Conservation (phyloP, 352 stramenopile genomes). For the Globisporangium alternatum region DNA sequence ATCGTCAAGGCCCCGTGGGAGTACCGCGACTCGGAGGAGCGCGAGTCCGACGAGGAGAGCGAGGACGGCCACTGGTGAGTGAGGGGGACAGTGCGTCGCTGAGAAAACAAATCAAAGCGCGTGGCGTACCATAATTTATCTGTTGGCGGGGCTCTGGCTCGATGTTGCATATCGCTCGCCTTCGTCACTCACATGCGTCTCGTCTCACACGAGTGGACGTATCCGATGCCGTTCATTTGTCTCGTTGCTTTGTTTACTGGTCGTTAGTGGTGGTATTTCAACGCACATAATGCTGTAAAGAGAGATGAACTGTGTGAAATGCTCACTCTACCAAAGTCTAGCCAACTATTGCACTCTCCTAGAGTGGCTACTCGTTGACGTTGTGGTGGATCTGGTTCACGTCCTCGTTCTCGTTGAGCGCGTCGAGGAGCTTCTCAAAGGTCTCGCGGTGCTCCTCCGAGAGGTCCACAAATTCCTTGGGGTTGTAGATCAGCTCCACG, state of each 20-base stretch:
- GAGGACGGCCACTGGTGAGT: conserved; percentile 29
- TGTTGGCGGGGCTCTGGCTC: neutral
- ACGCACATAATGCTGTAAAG: neutral
- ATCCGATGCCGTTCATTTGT: no score
- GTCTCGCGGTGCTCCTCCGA: conserved; percentile 41
- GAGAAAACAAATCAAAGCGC: neutral
- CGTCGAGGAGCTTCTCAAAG: conserved; percentile 79
- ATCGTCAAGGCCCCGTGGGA: conserved; percentile 23
- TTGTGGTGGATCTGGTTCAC: conserved; percentile 84
- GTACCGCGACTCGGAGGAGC: conserved; percentile 15
- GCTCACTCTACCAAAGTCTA: neutral
- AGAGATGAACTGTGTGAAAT: neutral
- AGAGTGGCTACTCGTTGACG: conserved; percentile 76
- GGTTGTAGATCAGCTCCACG: conserved; percentile 78
- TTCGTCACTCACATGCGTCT: no score
- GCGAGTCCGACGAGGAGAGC: conserved; percentile 27
- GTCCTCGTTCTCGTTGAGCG: conserved; percentile 76
- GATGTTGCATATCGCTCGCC: no score
- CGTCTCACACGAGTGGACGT: neutral
- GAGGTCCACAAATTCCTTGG: conserved; percentile 76
- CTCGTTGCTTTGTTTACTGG: no score
- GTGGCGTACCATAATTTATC: neutral
- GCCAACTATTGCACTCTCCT: no score
- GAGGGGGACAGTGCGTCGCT: neutral
- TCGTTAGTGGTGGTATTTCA: no score